These are phyloP conservation scores for Eutypa lata DNA, from an alignment of 2,329 filamentous ascomycete genomes.

Conservation along the genomic window DNA sequence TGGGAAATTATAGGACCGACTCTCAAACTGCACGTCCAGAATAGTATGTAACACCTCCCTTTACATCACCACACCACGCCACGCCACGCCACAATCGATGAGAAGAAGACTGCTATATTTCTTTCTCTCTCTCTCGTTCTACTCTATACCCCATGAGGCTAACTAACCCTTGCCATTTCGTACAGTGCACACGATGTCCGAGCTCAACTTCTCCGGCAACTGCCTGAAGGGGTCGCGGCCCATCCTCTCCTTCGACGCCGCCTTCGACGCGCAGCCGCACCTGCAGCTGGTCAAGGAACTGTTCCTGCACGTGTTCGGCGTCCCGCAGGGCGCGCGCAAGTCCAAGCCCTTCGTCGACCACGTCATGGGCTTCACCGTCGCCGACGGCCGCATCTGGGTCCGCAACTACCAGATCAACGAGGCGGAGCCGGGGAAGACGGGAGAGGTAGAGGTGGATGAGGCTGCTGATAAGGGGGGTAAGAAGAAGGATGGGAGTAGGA, in stretches of 20 bases:
- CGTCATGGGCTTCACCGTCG: conserved; percentile 86
- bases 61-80: neutral
- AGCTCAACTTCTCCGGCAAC: conserved; percentile 95
- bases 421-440: conserved; percentile 58
- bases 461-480: conserved; percentile 36
- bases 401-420: conserved; percentile 92
- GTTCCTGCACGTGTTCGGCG: conserved; percentile 85
- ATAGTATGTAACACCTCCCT: conserved; percentile 30
- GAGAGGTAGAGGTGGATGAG: conserved; percentile 36
- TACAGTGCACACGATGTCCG: conserved; percentile 86
- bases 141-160: too few relatives aligned
- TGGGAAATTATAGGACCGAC: conserved; percentile 33
- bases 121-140: too few relatives aligned
- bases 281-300: conserved; percentile 84
- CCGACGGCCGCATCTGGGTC: conserved; percentile 94
- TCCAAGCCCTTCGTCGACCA: conserved; percentile 96
- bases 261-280: conserved; percentile 79
- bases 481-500: conserved; percentile 35
- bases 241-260: conserved; percentile 84
- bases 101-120: too few relatives aligned
- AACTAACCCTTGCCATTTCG: neutral
- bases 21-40: conserved; percentile 72
- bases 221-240: conserved; percentile 91
- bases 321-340: conserved; percentile 82
- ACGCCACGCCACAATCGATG: too few relatives aligned